Evolutionary conservation across 2,329 filamentous ascomycete species (phyloP).

Genomic region (Curvularia hawaiiensis): DNA sequence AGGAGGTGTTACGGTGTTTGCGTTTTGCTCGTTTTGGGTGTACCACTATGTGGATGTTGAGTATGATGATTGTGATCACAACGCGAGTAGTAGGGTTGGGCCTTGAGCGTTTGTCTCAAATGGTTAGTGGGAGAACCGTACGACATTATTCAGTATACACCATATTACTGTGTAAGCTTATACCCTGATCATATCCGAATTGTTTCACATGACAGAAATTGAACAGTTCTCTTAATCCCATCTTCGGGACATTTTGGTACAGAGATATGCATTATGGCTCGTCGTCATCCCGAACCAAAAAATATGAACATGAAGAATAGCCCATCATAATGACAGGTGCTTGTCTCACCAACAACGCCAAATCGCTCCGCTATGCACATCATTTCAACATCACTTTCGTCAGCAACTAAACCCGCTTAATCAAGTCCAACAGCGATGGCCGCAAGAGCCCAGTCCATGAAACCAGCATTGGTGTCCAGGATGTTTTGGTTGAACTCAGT

Average conservation of each 20-base stretch:
- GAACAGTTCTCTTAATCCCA: background rate
- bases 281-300: background rate
- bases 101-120: background rate
- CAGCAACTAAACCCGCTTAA: conserved; percentile 4
- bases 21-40: background rate
- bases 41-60: background rate
- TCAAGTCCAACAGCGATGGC: conserved; percentile 40
- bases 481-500: conserved; percentile 50
- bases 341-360: background rate
- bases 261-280: background rate
- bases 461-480: conserved; percentile 48
- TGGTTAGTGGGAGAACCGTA: background rate
- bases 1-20: background rate
- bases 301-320: background rate
- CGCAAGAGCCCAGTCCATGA: conserved; percentile 50
- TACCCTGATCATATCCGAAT: background rate
- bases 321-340: background rate
- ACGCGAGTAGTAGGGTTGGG: background rate
- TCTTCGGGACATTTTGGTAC: too few species aligned
- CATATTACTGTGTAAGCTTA: background rate
- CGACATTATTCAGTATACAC: too few species aligned
- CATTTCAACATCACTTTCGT: background rate
- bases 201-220: background rate
- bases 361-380: background rate
- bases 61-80: background rate